phyloP scores from a whole-genome alignment of 352 stramenopile genomes.

The Phytophthora cactorum region DNA sequence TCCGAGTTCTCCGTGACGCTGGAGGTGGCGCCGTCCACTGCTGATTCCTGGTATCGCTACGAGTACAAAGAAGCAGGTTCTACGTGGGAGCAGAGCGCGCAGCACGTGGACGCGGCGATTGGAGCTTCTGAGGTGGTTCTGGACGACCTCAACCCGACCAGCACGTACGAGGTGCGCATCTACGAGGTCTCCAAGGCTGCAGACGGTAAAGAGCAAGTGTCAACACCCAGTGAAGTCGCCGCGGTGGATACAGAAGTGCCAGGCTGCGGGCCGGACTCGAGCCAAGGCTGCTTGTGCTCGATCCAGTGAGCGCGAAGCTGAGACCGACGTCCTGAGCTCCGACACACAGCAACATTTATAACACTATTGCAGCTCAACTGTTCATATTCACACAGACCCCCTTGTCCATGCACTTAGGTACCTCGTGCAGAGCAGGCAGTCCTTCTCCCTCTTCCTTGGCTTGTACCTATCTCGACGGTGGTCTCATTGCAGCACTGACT shows the following conservation, averaged over 20 bases:
- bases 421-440: background rate
- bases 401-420: slow-evolving; percentile 13
- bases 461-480: background rate
- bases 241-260: slow-evolving; percentile 90
- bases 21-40: slow-evolving; percentile 44
- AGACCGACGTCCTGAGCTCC: too few relatives aligned
- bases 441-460: background rate
- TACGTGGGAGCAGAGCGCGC: slow-evolving; percentile 41
- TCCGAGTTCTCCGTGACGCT: slow-evolving; percentile 87
- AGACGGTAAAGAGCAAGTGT: slow-evolving; percentile 53
- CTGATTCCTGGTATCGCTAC: slow-evolving; percentile 56
- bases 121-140: slow-evolving; percentile 63
- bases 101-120: slow-evolving; percentile 48
- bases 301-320: slow-evolving; percentile 48
- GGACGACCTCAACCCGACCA: slow-evolving; percentile 88
- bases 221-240: slow-evolving; percentile 68
- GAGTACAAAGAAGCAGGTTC: slow-evolving; percentile 75
- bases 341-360: slow-evolving; percentile 28
- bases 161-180: slow-evolving; percentile 88
- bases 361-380: slow-evolving; percentile 27
- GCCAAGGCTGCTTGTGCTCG: slow-evolving; percentile 45
- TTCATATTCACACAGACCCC: slow-evolving; percentile 35
- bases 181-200: slow-evolving; percentile 55
- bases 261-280: slow-evolving; percentile 71
- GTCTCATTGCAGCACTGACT: slow-evolving; percentile 32